These are phyloP conservation scores for Cladorrhinum samala DNA, from an alignment of 495 filamentous ascomycete species.

Conservation along the genomic window DNA sequence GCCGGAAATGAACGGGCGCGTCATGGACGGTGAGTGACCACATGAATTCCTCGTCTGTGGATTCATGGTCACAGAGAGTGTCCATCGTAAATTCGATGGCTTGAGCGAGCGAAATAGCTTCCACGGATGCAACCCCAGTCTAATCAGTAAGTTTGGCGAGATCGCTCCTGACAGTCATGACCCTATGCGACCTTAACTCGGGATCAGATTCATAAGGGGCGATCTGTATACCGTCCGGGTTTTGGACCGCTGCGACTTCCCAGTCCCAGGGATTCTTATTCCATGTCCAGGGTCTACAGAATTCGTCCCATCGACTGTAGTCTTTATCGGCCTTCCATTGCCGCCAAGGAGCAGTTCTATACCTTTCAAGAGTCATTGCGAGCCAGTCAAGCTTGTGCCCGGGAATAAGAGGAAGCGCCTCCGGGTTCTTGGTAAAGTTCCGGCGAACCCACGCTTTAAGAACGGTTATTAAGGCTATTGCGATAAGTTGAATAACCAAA, in stretches of 20 bases:
- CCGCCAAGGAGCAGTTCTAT: neutral
- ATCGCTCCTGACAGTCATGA: neutral
- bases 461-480: constrained; percentile 42
- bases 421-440: constrained; percentile 26
- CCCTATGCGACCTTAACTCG: too few species aligned
- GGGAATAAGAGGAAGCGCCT: neutral
- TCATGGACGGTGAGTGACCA: too few species aligned
- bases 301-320: too few species aligned
- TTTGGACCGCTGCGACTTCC: too few species aligned
- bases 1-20: too few species aligned
- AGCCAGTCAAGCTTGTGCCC: neutral
- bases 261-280: too few species aligned
- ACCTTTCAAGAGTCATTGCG: neutral
- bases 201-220: too few species aligned
- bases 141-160: neutral
- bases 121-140: neutral
- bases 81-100: neutral
- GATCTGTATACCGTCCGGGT: too few species aligned
- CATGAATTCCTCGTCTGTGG: neutral
- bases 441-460: constrained; percentile 43
- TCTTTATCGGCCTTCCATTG: too few species aligned
- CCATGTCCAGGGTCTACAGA: too few species aligned
- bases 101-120: neutral
- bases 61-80: neutral
- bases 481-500: constrained; percentile 39